Percentiles rank a stretch among this genome's conserved stretches.
Conservation (phyloP, 768 basidiomycete genomes). For the Calvatia gigantea region DNA sequence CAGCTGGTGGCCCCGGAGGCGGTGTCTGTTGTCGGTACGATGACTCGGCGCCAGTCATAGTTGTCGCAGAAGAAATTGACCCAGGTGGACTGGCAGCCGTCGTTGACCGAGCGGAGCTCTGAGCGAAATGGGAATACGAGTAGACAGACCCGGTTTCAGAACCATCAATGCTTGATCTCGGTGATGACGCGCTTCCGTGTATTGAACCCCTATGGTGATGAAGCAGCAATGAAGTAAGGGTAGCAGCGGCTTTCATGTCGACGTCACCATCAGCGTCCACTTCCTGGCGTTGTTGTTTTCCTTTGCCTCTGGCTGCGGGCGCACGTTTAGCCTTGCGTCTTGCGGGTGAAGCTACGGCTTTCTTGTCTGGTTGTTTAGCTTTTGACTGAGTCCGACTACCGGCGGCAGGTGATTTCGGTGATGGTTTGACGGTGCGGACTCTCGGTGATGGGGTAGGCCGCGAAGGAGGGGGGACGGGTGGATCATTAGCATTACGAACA, state of each 20-base stretch:
- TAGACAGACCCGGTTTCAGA: conserved; percentile 63
- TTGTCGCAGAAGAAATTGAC: conserved; percentile 38
- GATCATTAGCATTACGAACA: conserved; percentile 71
- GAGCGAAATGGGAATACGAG: conserved; percentile 61
- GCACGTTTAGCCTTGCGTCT: conserved; percentile 40
- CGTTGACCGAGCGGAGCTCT: conserved; percentile 60
- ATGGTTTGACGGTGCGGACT: conserved; percentile 34
- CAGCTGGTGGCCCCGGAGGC: conserved; percentile 27
- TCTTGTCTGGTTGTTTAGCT: conserved; percentile 32
- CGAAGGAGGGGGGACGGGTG: conserved; percentile 55
- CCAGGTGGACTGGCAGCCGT: conserved; percentile 35
- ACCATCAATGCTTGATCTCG: conserved; percentile 68
- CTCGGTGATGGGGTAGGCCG: conserved; percentile 44
- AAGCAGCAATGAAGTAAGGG: conserved; percentile 68
- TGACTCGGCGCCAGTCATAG: conserved; percentile 25
- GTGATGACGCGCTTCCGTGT: conserved; percentile 57
- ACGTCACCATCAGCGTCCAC: conserved; percentile 53
- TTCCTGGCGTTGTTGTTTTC: conserved; percentile 32
- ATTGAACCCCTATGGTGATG: conserved; percentile 60
- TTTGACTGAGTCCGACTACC: conserved; percentile 46
- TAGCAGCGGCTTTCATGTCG: conserved; percentile 82
- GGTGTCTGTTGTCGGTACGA: conserved; percentile 35
- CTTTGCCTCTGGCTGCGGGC: conserved; percentile 46
- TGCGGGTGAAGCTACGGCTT: conserved; percentile 31
- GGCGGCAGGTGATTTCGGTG: conserved; percentile 35